Base-by-base conservation (phyloP, 179 eudicot species). In the Spergularia azorica region DNA sequence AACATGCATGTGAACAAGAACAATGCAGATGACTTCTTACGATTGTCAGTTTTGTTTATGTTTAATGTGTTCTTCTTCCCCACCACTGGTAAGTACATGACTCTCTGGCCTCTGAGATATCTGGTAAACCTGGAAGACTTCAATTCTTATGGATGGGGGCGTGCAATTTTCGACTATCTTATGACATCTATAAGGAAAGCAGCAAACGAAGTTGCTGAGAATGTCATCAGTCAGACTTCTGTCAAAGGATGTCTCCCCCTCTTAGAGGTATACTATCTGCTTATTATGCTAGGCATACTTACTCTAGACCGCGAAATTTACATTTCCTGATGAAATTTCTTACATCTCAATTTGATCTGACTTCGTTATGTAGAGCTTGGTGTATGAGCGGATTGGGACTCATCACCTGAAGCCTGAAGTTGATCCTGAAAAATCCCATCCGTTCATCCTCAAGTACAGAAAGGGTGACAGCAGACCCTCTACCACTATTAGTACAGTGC, bases 211-310 rank as follows among this genome's bases (percentile, higher is more conserved):
- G 18, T n/a, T 32, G 8, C 21, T 4, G 55, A 74, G n/a, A 15
- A 21, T 6, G n/a, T 52, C 3, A 15, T 51, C 11, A 16, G 18
- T 32, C 6, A 17, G 16, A 12, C n/a, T 12, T 32, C 0, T 48
- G 50, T 74, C 7, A 63, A 74, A 15, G 77, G 77, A 26, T 74
- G 77, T 26, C 60, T 74, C 32, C 77, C 77, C 1, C 70, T 74
- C 51, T 63, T 74, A 26, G 77, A 74, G 77, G 77, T 74, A 74
- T 15, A 5, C 51, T 15, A 6, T 15, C 0, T 20, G 50, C 9
- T 46, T 46, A 43, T 43, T 43, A 46, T 46, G 50, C 9, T 9
- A 6, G 50, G 50, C 13, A 13, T 17, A 74, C 51, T 10, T 74
- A 21, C 60, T 51, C 43, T 70, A 21, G 17, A 51, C 39, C 39